Percentiles rank a stretch among this genome's conserved stretches.
Evolutionary conservation across 2,329 filamentous ascomycete genomes (phyloP).

Genomic region (Fusarium sp.): DNA sequence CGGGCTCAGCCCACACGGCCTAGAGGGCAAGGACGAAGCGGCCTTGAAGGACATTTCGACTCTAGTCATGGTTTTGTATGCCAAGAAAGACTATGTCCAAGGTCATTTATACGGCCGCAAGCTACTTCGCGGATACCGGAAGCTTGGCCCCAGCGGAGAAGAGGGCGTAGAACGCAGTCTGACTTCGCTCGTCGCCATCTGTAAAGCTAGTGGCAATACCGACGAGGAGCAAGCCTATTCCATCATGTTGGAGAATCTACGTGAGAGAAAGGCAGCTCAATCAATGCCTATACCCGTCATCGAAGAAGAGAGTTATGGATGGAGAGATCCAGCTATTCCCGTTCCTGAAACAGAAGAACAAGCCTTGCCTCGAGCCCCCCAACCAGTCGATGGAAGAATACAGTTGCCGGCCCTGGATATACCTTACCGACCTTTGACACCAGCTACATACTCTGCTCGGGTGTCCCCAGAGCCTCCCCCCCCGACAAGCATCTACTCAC

Average conservation of each 20-base stretch:
- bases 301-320: not conserved
- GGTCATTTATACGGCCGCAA: not conserved
- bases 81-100: not conserved
- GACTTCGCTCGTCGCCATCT: constrained; percentile 1
- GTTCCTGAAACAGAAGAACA: not conserved
- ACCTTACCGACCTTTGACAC: not conserved
- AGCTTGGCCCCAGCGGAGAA: not conserved
- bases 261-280: not conserved
- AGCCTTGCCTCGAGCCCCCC: too few species aligned
- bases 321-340: not conserved
- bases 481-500: not conserved
- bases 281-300: not conserved
- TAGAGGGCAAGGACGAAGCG: not conserved
- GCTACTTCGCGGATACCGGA: not conserved
- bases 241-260: not conserved
- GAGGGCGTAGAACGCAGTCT: not conserved
- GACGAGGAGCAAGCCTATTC: constrained; percentile 6
- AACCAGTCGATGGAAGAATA: too few species aligned
- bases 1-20: not conserved
- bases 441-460: not conserved
- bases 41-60: not conserved
- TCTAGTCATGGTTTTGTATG: not conserved
- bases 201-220: not conserved
- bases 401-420: not conserved
- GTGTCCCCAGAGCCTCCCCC: not conserved